These are phyloP conservation scores for Sarocladium kiliense DNA, from an alignment of 2,329 filamentous ascomycete genomes.

Conservation along the genomic window DNA sequence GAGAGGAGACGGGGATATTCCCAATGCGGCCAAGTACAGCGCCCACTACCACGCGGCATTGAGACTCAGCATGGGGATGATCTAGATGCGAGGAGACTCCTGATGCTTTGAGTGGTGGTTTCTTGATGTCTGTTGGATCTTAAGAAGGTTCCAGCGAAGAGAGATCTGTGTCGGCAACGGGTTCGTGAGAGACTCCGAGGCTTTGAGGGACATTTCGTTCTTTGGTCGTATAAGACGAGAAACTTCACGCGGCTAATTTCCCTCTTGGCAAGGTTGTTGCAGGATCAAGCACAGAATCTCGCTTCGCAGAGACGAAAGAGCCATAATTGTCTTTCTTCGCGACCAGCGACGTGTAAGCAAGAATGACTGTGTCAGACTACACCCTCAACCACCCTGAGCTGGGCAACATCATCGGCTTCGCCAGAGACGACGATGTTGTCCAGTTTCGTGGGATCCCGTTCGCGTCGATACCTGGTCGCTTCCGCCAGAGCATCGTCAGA, in stretches of 20 bases:
- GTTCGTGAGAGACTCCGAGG: background rate
- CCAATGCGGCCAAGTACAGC: background rate
- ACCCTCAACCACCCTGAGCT: background rate
- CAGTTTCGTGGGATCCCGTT: conserved; percentile 1
- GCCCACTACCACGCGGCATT: no score
- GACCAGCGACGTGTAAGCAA: background rate
- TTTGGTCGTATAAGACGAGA: no score
- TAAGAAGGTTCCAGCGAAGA: no score
- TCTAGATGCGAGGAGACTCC: no score
- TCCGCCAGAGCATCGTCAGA: background rate
- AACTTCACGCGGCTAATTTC: no score
- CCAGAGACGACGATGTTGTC: conserved; percentile 1
- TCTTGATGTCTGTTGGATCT: background rate
- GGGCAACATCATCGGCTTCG: background rate
- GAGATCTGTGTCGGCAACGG: background rate
- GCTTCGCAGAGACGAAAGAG: no score
- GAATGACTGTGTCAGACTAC: background rate
- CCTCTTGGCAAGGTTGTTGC: no score
- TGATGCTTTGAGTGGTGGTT: no score
- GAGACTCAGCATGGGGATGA: background rate
- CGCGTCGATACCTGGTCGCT: background rate
- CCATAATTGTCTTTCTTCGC: no score
- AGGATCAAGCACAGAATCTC: no score
- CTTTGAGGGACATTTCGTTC: no score
- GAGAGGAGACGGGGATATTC: conserved; percentile 5